Evolutionary conservation across 2,329 filamentous ascomycete species (phyloP), one percentile per base, ranked within the genome.

Genomic region (Trichoderma guizhouense): DNA sequence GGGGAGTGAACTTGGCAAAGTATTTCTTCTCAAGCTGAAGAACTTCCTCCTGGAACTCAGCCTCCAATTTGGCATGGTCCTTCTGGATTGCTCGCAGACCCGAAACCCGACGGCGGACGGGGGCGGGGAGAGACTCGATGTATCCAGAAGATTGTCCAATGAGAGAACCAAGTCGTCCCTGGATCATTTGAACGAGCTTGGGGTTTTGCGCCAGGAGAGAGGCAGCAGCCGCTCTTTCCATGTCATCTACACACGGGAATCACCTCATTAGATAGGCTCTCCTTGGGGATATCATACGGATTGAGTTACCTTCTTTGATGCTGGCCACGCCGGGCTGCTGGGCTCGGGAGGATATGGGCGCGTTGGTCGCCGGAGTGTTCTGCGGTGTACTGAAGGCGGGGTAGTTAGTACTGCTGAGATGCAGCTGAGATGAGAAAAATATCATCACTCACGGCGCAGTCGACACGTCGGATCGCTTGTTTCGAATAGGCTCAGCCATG

Each of bases 11-110:
- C 86, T 98, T 98, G 85, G 93, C 93, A 79, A 98, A 98, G 85
- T 97, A 99, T 86, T 98, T 98, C 90, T 99, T 99, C 89, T 99
- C 96, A 32, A 99, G 90, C 83, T 98, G 92, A 72, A 99, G 89
- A 74, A 99, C 95, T 85, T 98, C 97, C 84, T 98, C 95, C 83
- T 99, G 97, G 84, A 99, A 98, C 84, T 98, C 92, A 69, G 94
- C 93, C 87, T 99, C 97, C 78, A 99, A 91, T 86, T 98, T 98
- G 74, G 95, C 93, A 86, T 99, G 96, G 79, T 98, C 95, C 85
- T 98, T 98, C 85, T 99, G 96, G 78, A 99, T 94, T 77, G 95
- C 97, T 87, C 98, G 98, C 74, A 99, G 88, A 77, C 96, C 97
- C 74, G 95, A 91, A 76, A 99, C 95, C 80, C 96, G 95, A 81